A percentile compares a stretch with the other conserved stretches of the same genome.
These are phyloP conservation scores for Jaminaea rosea DNA, from an alignment of 1,284 basidiomycete species.

Conservation along the genomic window DNA sequence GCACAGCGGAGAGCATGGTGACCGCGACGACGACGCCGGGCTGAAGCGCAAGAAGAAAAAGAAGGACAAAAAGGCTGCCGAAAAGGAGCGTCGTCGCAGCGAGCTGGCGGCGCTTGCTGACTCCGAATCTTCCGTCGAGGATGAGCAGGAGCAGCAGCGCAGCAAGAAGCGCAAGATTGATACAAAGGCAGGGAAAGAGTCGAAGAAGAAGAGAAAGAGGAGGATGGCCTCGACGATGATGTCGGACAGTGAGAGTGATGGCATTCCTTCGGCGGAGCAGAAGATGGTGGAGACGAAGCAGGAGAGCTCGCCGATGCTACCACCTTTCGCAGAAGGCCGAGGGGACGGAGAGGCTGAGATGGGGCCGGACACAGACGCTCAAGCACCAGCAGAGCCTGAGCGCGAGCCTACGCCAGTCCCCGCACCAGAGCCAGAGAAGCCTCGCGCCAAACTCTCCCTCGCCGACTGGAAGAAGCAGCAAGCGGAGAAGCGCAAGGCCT, in stretches of 20 bases:
- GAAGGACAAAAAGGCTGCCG: background rate
- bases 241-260: no score
- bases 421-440: conserved; percentile 12
- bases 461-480: conserved; percentile 45
- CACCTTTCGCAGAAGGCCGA: background rate
- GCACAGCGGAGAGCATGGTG: no score
- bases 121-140: conserved; percentile 20
- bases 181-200: conserved; percentile 5
- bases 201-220: conserved; percentile 10
- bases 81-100: conserved; percentile 6
- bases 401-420: background rate
- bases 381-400: background rate
- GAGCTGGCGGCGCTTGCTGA: conserved; percentile 21
- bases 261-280: background rate
- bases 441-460: conserved; percentile 35
- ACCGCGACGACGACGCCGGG: background rate
- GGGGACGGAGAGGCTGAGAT: background rate
- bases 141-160: background rate
- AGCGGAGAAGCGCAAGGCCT: conserved; percentile 33
- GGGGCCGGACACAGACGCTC: background rate
- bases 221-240: conserved; percentile 3
- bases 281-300: background rate
- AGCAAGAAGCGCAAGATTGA: conserved; percentile 4
- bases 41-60: conserved; percentile 1
- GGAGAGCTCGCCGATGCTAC: background rate